A percentile compares a stretch with the other conserved stretches of the same genome.
Conservation (phyloP, 331 rosid species). For the Cucumis variabilis region DNA sequence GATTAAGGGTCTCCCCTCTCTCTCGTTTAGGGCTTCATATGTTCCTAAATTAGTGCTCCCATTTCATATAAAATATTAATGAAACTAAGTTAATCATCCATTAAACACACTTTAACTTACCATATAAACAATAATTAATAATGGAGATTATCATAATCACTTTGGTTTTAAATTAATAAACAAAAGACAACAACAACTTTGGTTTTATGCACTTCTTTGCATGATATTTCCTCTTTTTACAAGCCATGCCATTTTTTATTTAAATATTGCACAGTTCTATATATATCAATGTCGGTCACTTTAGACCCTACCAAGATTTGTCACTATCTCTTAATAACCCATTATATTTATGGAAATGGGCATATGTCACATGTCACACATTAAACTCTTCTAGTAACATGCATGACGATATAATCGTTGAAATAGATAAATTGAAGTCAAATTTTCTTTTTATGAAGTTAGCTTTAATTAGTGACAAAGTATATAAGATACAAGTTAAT, state of each 20-base stretch:
- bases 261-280: slow-evolving; percentile 37
- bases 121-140: not conserved
- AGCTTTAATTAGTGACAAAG: not conserved
- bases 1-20: slow-evolving; percentile 51
- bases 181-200: slow-evolving; percentile 26
- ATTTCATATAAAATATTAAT: slow-evolving; percentile 21
- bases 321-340: slow-evolving; percentile 41
- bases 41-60: slow-evolving; percentile 43
- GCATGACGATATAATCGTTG: not conserved
- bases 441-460: not conserved
- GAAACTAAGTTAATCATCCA: slow-evolving; percentile 18
- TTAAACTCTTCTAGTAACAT: slow-evolving; percentile 14
- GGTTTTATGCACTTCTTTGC: slow-evolving; percentile 46
- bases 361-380: slow-evolving; percentile 28
- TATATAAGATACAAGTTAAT: not conserved
- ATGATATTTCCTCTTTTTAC: slow-evolving; percentile 37
- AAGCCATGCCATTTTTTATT: slow-evolving; percentile 34
- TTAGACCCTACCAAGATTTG: slow-evolving; percentile 62
- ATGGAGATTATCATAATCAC: slow-evolving; percentile 23
- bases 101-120: slow-evolving; percentile 22
- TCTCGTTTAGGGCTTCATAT: slow-evolving; percentile 57
- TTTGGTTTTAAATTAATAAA: slow-evolving; percentile 33
- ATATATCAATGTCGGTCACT: slow-evolving; percentile 49
- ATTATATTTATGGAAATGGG: not conserved
- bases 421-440: not conserved